Base-by-base conservation (phyloP, 2,329 filamentous ascomycete genomes). In the Ophiosphaerella narmari region DNA sequence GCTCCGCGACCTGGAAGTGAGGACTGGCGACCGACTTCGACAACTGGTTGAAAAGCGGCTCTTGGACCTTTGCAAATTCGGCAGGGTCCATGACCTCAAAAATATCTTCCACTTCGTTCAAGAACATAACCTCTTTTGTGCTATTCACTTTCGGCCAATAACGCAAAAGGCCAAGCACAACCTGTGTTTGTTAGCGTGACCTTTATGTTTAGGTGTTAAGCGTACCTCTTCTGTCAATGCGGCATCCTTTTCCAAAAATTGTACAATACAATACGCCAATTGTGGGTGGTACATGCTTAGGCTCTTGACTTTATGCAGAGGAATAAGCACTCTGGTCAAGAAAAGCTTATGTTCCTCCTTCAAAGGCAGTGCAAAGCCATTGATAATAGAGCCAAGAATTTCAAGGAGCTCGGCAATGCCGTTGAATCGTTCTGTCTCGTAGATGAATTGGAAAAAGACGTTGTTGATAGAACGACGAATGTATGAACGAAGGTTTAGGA, bases 121-220 rank as follows among this genome's bases (percentile, higher is more conserved):
- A 80, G 77, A 95, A 99, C 94, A 99, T 99, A 70, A 99, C 94
- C 75, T 99, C 94, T 76, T 99, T 99, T 45, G 94, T 99, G 76
- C 94, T 97, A 77, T 99, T 99, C 65, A 96, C 91, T 80, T 99
- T 99, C 40, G 94, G 94, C 94, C 94, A 99, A 75, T 97, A 99
- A 62, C 94, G 88, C 56, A 99, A 81, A 48, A 99, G 81, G 39
- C 94, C 94, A 59, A 97, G 85, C 41, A 99, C 94, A 55, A 97
- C 91, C 89, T 92, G 57, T 13, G 50, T 35, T 44, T 42, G 42
- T 62, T 59, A 67, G 60, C 52, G 18, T 48, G 50, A 47, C 32
- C 26, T 35, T 36, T 41, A 43, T 44, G 18, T 50, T 42, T 36
- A 37, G 39, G 38, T 34, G 34, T 48, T 44, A 29, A 52, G 73